Percentiles rank a stretch among this genome's conserved stretches.
These are phyloP conservation scores for Suhomyces atakaporum DNA, from an alignment of 1,139 yeast species.

Conservation along the genomic window DNA sequence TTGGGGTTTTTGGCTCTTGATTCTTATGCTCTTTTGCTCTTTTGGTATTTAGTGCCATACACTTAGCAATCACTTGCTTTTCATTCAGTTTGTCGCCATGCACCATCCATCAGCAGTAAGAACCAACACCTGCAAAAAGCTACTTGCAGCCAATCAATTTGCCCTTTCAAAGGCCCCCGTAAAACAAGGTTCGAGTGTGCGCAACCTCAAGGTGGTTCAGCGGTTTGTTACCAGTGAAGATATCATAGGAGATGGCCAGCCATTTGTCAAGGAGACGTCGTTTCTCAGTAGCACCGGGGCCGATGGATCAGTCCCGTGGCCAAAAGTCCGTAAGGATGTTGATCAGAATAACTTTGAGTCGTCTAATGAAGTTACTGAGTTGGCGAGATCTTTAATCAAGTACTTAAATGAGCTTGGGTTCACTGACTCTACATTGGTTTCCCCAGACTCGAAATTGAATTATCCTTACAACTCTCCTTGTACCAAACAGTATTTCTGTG, in stretches of 20 bases:
- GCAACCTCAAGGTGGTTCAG: slow-evolving; percentile 5
- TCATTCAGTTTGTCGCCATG: too few relatives aligned
- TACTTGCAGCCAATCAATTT: slow-evolving; percentile 2
- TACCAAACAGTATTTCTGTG: slow-evolving; percentile 9
- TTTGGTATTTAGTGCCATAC: too few relatives aligned
- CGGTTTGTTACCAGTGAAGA: background rate
- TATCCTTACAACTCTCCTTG: background rate
- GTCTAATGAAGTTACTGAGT: background rate
- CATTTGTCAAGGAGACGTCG: slow-evolving; percentile 1
- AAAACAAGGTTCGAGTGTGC: background rate
- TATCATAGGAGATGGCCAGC: too few relatives aligned
- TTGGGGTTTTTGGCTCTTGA: too few relatives aligned
- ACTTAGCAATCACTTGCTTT: too few relatives aligned
- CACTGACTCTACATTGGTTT: slow-evolving; percentile 8
- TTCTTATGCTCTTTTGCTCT: too few relatives aligned
- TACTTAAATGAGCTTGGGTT: slow-evolving; percentile 12
- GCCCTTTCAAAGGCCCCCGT: background rate
- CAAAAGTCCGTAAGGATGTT: slow-evolving; percentile 1
- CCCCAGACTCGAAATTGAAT: slow-evolving; percentile 1
- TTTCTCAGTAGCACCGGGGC: slow-evolving; percentile 1
- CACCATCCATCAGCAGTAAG: slow-evolving; percentile 2
- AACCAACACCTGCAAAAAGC: slow-evolving; percentile 1
- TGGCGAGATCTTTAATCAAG: slow-evolving; percentile 8
- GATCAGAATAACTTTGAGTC: slow-evolving; percentile 5
- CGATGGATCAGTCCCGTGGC: slow-evolving; percentile 5